Conservation (phyloP, 2,329 filamentous ascomycete species). For the Trichoderma arundinaceum region DNA sequence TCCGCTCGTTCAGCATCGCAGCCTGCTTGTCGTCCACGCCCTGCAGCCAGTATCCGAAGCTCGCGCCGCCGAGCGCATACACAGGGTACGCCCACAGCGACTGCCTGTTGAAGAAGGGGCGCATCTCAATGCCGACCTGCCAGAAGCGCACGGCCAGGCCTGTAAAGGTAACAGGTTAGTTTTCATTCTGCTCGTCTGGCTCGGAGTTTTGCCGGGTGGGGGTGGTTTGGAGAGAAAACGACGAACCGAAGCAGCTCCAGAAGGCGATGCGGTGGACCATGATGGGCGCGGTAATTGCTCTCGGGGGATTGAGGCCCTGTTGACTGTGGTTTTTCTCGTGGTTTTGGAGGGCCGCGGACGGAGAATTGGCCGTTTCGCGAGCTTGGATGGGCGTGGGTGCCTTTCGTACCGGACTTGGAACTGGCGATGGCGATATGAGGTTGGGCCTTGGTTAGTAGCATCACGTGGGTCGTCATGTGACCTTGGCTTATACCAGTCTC, state of each 20-base stretch:
- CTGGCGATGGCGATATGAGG: conserved; percentile 38
- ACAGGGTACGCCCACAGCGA: conserved; percentile 91
- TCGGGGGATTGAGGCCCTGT: neutral
- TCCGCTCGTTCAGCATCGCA: conserved; percentile 76
- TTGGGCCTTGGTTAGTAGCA: conserved; percentile 28
- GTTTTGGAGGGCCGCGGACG: conserved; percentile 21
- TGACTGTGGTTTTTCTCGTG: conserved; percentile 25
- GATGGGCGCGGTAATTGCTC: conserved; percentile 42
- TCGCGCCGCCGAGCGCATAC: conserved; percentile 83
- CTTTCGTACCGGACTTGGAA: conserved; percentile 35
- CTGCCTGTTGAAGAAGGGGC: conserved; percentile 84
- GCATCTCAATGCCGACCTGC: conserved; percentile 99
- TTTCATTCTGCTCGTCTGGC: neutral
- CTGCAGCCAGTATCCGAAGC: conserved; percentile 97
- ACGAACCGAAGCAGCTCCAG: conserved; percentile 90
- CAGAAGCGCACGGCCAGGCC: conserved; percentile 90
- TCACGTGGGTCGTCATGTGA: conserved; percentile 21
- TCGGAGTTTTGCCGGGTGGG: neutral
- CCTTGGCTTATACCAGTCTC: neutral
- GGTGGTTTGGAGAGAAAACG: conserved; percentile 28
- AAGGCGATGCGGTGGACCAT: conserved; percentile 74
- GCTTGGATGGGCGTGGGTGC: conserved; percentile 32
- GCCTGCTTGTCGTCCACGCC: conserved; percentile 85
- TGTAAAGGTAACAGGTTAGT: conserved; percentile 46
- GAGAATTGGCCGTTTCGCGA: conserved; percentile 29